Base-by-base conservation (phyloP, 2,329 filamentous ascomycete species). In the Sporothrix luriei region DNA sequence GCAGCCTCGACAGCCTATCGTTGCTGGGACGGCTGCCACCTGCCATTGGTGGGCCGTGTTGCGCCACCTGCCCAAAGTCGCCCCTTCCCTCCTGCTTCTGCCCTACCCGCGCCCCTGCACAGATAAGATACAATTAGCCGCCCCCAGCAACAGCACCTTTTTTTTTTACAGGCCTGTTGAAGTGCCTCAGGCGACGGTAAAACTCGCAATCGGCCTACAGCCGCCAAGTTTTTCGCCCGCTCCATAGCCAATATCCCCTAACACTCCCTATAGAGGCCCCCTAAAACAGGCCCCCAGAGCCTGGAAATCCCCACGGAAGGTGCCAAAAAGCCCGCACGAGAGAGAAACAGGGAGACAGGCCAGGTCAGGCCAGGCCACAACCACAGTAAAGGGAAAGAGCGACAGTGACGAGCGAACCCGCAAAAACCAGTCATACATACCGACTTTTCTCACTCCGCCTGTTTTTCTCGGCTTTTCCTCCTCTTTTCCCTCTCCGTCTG, bases 131-230 rank as follows among this genome's bases (percentile, higher is more conserved):
- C 38, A 40, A 55, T 29, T 40, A 46, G 21, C 38, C 57, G 21
- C 38, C 57, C 38, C 38, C 38, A 62, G 57, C 57, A 13, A 33
- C 33, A 7, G 33, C 29, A 33, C 33, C 6, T 33, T 33, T 49
- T 3, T 3, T 16, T 43, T 62, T 46, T 62, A n/a, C 57, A 61
- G 33, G 51, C 51, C 24, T 26, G 2, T 54, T 16, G 26, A 13
- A 5, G 10, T 71, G 70, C 70, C 70, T 67, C 33, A 71, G 64
- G 70, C 26, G 62, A 46, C 40, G 51, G 68, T 59, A 48, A 49
- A 48, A 49, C 24, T 66, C 59, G 68, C 33, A 33, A 33, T 69
- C 9, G 49, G 68, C 57, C 57, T 54, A 7, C 24, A 46, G 2
- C 51, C 49, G 29, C 64, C 49, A 43, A 64, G 19, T 51, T 52